These are phyloP conservation scores for Komagataella mondaviorum DNA, from an alignment of 805 yeast species.

Conservation along the genomic window DNA sequence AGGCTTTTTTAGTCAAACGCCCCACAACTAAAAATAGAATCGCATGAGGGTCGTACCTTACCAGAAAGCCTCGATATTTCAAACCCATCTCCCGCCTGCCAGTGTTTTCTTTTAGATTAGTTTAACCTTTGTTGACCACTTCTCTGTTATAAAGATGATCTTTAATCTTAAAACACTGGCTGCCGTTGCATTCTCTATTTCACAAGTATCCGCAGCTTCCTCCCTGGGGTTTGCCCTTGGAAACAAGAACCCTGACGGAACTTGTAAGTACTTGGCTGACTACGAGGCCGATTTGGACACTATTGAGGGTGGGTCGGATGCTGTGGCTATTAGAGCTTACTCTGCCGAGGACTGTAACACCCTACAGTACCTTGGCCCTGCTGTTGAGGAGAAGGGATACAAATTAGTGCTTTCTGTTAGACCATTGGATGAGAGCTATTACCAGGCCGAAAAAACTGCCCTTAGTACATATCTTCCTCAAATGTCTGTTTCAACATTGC, in stretches of 20 bases:
- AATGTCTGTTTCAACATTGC: slow-evolving; percentile 54
- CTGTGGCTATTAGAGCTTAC: slow-evolving; percentile 65
- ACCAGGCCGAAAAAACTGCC: slow-evolving; percentile 60
- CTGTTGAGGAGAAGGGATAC: slow-evolving; percentile 68
- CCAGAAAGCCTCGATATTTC: not conserved
- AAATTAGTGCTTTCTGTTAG: slow-evolving; percentile 75
- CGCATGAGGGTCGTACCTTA: not conserved
- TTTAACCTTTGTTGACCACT: not conserved
- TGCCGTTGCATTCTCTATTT: not conserved
- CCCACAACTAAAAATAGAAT: not conserved
- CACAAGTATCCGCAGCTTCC: not conserved
- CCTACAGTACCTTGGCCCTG: slow-evolving; percentile 73
- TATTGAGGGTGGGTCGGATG: slow-evolving; percentile 24
- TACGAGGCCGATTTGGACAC: slow-evolving; percentile 54
- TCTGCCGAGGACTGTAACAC: slow-evolving; percentile 94
- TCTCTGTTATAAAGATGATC: not conserved
- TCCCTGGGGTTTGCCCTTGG: slow-evolving; percentile 76
- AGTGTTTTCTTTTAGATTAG: not conserved
- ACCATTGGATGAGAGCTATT: slow-evolving; percentile 84
- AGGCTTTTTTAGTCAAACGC: too few relatives aligned
- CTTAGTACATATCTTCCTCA: slow-evolving; percentile 57
- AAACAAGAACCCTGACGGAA: slow-evolving; percentile 59
- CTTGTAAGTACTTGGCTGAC: slow-evolving; percentile 64
- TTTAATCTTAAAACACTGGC: not conserved
- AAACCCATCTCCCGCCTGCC: not conserved